Percentiles rank a stretch among this genome's conserved stretches.
Evolutionary conservation across 805 yeast species (phyloP).

Genomic region (Pichia cabralensis): DNA sequence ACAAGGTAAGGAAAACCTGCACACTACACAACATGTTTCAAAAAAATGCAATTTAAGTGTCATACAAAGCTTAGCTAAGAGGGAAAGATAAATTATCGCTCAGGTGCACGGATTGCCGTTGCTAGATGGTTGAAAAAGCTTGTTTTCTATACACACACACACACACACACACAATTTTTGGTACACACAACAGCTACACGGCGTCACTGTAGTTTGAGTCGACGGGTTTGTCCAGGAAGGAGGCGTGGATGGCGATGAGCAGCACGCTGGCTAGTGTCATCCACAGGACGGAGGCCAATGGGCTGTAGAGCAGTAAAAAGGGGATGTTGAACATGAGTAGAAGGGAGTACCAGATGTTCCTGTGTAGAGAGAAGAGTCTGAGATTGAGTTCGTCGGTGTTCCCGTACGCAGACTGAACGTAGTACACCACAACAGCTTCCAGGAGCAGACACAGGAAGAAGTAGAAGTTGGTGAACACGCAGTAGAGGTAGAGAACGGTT

Average conservation of each 20-base stretch:
- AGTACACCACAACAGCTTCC: slow-evolving; percentile 31
- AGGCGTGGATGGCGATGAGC: slow-evolving; percentile 75
- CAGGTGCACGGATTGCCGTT: too few relatives aligned
- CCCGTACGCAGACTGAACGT: slow-evolving; percentile 28
- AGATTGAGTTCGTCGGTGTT: slow-evolving; percentile 19
- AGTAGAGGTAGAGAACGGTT: slow-evolving; percentile 58
- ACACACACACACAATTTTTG: too few relatives aligned
- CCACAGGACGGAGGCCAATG: slow-evolving; percentile 87
- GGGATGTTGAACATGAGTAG: slow-evolving; percentile 55
- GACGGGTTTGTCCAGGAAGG: slow-evolving; percentile 88
- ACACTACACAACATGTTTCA: too few relatives aligned
- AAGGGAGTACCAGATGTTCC: slow-evolving; percentile 77
- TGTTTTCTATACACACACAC: too few relatives aligned
- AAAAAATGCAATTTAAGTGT: too few relatives aligned
- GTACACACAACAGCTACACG: too few relatives aligned
- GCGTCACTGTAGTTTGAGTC: slow-evolving; percentile 85
- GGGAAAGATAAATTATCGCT: too few relatives aligned
- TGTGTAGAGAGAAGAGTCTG: slow-evolving; percentile 51
- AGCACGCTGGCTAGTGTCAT: slow-evolving; percentile 77
- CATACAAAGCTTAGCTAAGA: too few relatives aligned
- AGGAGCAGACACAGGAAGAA: slow-evolving; percentile 64
- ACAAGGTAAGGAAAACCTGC: too few relatives aligned
- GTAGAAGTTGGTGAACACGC: slow-evolving; percentile 72
- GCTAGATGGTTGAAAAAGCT: too few relatives aligned
- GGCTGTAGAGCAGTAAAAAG: slow-evolving; percentile 62